phyloP scores from a whole-genome alignment of 192 early-diverging fungal genomes.

The Backusella sp. region DNA sequence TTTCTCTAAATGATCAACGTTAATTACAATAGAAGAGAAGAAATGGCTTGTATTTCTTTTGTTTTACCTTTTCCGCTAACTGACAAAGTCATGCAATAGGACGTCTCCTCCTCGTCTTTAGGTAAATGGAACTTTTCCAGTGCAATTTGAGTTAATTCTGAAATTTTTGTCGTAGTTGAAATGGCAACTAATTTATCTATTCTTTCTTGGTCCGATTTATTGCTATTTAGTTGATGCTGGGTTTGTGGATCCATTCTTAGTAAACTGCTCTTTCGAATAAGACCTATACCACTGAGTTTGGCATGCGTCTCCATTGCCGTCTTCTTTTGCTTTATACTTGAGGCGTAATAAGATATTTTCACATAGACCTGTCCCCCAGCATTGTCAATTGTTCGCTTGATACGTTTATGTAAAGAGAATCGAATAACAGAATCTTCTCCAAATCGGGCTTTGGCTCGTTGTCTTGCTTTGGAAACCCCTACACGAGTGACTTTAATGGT shows the following conservation, averaged over 20 bases:
- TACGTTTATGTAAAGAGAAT: conserved; percentile 50
- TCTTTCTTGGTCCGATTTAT: conserved; percentile 8
- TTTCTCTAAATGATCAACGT: conserved; percentile 12
- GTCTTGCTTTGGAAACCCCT: conserved; percentile 23
- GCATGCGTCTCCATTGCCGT: background rate
- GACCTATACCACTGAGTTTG: background rate
- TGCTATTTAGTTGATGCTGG: background rate
- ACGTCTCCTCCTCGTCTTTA: conserved; percentile 30
- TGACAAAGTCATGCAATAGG: conserved; percentile 15
- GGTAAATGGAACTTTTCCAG: conserved; percentile 52
- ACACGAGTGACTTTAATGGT: conserved; percentile 33
- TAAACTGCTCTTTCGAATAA: conserved; percentile 11
- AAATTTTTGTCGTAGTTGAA: conserved; percentile 39
- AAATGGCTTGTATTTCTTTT: background rate
- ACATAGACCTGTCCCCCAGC: conserved; percentile 34
- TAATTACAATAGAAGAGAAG: background rate
- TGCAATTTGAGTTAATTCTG: conserved; percentile 43
- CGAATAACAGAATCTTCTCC: conserved; percentile 45
- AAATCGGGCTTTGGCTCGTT: conserved; percentile 23
- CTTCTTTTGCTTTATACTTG: background rate
- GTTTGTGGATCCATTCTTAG: conserved; percentile 9
- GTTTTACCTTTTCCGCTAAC: conserved; percentile 12
- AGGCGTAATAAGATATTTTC: conserved; percentile 31
- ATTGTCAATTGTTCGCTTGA: conserved; percentile 33
- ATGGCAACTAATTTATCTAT: conserved; percentile 45